Conservation (phyloP, 2,329 filamentous ascomycete species). For the Alternaria brassicicola region DNA sequence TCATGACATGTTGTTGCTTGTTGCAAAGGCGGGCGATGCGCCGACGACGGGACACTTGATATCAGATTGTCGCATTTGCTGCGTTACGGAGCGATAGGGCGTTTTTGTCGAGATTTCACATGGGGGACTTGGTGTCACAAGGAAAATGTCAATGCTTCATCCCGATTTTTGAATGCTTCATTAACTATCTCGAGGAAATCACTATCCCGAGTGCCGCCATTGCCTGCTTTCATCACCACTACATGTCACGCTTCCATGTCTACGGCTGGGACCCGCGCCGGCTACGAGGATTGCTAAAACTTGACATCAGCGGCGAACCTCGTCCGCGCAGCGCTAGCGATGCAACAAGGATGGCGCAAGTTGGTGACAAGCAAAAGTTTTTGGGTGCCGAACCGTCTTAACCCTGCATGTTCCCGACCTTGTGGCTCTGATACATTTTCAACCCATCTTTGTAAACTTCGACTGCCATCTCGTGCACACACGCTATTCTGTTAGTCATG, state of each 20-base stretch:
- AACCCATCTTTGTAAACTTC: conserved; percentile 9
- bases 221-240: not conserved
- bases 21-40: not conserved
- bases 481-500: conserved; percentile 57
- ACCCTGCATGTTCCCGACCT: conserved; percentile 27
- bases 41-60: not conserved
- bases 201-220: not conserved
- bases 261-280: conserved; percentile 1
- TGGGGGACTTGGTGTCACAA: conserved; percentile 1
- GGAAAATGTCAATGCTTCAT: conserved; percentile 8
- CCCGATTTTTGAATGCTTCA: not conserved
- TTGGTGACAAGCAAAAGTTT: conserved; percentile 31
- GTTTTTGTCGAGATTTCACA: conserved; percentile 17
- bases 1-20: not conserved
- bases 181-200: not conserved
- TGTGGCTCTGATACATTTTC: conserved; percentile 11
- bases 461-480: conserved; percentile 4
- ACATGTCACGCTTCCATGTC: not conserved
- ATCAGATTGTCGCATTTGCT: conserved; percentile 14
- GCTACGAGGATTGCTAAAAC: conserved; percentile 18
- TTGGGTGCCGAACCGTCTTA: conserved; percentile 18
- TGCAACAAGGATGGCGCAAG: conserved; percentile 30
- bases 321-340: conserved; percentile 30
- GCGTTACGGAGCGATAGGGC: conserved; percentile 34
- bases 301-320: conserved; percentile 29